Percentiles rank a stretch among this genome's conserved stretches.
Conservation (phyloP, 2,329 filamentous ascomycete genomes). For the Pseudogymnoascus sp. region DNA sequence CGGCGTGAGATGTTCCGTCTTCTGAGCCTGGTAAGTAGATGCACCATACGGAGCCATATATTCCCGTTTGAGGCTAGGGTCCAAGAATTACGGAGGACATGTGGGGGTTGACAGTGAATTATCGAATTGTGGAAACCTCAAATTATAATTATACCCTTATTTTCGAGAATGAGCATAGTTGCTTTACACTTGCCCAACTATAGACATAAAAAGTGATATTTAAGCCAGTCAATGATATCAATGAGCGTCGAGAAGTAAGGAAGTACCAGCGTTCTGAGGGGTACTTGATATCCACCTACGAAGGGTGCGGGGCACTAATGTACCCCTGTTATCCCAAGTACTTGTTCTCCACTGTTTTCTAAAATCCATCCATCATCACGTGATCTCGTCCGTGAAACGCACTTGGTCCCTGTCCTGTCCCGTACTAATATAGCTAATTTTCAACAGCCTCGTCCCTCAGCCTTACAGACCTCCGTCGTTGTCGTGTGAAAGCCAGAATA, state of each 20-base stretch:
- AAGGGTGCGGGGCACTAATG: not conserved
- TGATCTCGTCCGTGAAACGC: not conserved
- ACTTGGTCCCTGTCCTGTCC: not conserved
- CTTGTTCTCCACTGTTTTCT: not conserved
- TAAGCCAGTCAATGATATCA: not conserved
- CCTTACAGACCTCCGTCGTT: constrained; percentile 1
- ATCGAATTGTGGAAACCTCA: not conserved
- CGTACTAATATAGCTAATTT: constrained; percentile 5
- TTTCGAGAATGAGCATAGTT: not conserved
- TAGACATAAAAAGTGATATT: not conserved
- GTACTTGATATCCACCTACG: not conserved
- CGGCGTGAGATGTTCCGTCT: constrained; percentile 5
- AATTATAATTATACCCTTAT: not conserved
- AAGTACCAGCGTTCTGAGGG: not conserved
- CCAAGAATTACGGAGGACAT: not conserved
- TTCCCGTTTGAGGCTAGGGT: constrained; percentile 4
- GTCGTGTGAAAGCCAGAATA: not conserved
- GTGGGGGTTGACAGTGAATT: not conserved
- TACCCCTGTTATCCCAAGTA: not conserved
- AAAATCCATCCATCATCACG: not conserved
- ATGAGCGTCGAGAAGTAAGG: not conserved
- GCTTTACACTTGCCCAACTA: not conserved
- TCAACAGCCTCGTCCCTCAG: constrained; percentile 5
- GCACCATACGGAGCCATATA: not conserved
- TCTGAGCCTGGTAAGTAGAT: constrained; percentile 4